Evolutionary conservation across 2,329 filamentous ascomycete genomes (phyloP).

Genomic region (Anthostomella pinea): DNA sequence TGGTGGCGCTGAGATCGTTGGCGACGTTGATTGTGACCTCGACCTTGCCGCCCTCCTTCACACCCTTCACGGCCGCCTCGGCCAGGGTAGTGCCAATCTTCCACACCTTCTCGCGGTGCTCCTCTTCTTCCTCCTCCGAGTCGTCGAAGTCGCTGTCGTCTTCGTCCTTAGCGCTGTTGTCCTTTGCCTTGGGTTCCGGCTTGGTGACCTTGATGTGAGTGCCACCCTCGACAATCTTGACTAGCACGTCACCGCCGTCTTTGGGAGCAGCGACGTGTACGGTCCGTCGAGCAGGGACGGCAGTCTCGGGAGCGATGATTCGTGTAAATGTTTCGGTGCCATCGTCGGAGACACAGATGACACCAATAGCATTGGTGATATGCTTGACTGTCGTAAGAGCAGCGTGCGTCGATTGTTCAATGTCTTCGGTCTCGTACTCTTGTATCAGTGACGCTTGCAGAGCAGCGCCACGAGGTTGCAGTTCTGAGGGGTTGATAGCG

Average conservation of each 20-base stretch:
- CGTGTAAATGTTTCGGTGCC: constrained; percentile 71
- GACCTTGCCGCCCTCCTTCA: constrained; percentile 87
- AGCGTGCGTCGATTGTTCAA: constrained; percentile 93
- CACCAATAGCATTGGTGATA: constrained; percentile 82
- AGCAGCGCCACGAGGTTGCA: constrained; percentile 83
- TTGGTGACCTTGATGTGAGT: constrained; percentile 93
- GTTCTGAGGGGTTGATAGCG: constrained; percentile 91
- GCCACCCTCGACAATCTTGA: constrained; percentile 84
- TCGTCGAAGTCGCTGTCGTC: constrained; percentile 66
- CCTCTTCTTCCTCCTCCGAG: constrained; percentile 75
- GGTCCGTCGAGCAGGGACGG: constrained; percentile 82
- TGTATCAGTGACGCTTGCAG: constrained; percentile 93
- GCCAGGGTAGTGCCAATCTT: constrained; percentile 80
- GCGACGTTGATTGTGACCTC: constrained; percentile 90
- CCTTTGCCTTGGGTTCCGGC: constrained; percentile 73
- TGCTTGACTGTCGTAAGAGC: constrained; percentile 93
- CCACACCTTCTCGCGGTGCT: constrained; percentile 87
- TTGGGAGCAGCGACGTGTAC: constrained; percentile 74
- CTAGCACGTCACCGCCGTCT: constrained; percentile 80
- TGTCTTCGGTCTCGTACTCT: constrained; percentile 90
- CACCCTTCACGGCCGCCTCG: constrained; percentile 77
- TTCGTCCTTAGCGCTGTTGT: constrained; percentile 52
- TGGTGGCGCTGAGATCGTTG: constrained; percentile 73
- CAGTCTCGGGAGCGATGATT: constrained; percentile 81
- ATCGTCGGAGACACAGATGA: constrained; percentile 60